Percentiles rank a stretch among this genome's conserved stretches.
Conservation (phyloP, 2,329 filamentous ascomycete species). For the Verticillium isaacii region DNA sequence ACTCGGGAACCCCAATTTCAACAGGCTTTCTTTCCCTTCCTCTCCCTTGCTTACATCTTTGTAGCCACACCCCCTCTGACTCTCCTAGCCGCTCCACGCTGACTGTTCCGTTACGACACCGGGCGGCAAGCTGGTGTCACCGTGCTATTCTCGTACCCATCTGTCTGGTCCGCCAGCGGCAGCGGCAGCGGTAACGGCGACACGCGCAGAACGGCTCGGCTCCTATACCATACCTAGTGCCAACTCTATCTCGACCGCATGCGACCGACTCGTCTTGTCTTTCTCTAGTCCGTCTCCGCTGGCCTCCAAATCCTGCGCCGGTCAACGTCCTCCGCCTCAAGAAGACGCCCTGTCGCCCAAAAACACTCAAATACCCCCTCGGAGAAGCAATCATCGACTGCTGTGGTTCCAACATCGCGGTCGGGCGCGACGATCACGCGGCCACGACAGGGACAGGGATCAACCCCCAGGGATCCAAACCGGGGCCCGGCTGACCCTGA, state of each 20-base stretch:
- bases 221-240: background rate
- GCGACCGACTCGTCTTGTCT: background rate
- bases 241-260: background rate
- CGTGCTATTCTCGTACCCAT: background rate
- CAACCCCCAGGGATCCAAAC: background rate
- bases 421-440: slow-evolving; percentile 3
- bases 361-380: background rate
- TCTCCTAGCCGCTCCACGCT: background rate
- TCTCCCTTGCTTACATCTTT: background rate
- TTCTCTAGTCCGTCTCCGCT: background rate
- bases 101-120: background rate
- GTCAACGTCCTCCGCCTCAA: background rate
- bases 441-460: background rate
- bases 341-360: background rate
- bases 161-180: background rate
- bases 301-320: background rate
- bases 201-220: background rate
- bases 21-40: background rate
- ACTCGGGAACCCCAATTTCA: background rate
- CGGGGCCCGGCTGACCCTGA: background rate
- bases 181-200: background rate
- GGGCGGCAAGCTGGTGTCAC: background rate
- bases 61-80: background rate
- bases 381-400: background rate
- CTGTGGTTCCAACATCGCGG: slow-evolving; percentile 1